Conservation (phyloP, 108 stramenopile genomes). For the Phaeodactylum tricornutum region DNA sequence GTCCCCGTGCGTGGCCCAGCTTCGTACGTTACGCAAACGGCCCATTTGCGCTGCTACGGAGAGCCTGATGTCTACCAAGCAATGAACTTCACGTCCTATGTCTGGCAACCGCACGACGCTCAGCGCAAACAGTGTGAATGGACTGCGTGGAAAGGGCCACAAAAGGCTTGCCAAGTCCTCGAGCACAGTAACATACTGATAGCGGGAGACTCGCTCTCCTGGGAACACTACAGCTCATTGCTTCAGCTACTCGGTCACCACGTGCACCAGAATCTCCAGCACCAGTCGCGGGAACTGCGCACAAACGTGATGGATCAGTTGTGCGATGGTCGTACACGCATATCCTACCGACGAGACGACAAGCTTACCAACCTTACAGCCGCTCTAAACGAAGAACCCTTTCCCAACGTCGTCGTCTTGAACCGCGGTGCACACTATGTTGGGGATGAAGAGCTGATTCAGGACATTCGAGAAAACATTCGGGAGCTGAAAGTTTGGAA, state of each 20-base stretch:
- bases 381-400: slow-evolving; percentile 7
- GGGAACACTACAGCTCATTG: slow-evolving; percentile 32
- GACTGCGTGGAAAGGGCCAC: slow-evolving; percentile 10
- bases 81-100: neutral
- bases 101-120: slow-evolving; percentile 4
- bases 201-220: slow-evolving; percentile 37
- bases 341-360: slow-evolving; percentile 26
- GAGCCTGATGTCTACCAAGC: too few relatives aligned
- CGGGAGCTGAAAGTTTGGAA: slow-evolving; percentile 21
- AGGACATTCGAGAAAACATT: slow-evolving; percentile 9
- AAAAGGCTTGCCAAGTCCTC: slow-evolving; percentile 22
- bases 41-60: slow-evolving; percentile 26
- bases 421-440: slow-evolving; percentile 43
- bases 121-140: slow-evolving; percentile 11
- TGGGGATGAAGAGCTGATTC: slow-evolving; percentile 15
- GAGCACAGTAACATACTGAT: slow-evolving; percentile 19
- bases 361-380: slow-evolving; percentile 10
- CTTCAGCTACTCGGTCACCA: slow-evolving; percentile 18
- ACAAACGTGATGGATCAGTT: slow-evolving; percentile 13
- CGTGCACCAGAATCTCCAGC: slow-evolving; percentile 12
- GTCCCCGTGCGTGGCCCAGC: too few relatives aligned
- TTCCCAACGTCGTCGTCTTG: slow-evolving; percentile 31
- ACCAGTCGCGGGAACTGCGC: slow-evolving; percentile 6
- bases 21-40: slow-evolving; percentile 18
- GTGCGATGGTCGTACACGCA: slow-evolving; percentile 8